phyloP scores from a whole-genome alignment of 2,329 filamentous ascomycete species.

The Alternaria gansuensis region DNA sequence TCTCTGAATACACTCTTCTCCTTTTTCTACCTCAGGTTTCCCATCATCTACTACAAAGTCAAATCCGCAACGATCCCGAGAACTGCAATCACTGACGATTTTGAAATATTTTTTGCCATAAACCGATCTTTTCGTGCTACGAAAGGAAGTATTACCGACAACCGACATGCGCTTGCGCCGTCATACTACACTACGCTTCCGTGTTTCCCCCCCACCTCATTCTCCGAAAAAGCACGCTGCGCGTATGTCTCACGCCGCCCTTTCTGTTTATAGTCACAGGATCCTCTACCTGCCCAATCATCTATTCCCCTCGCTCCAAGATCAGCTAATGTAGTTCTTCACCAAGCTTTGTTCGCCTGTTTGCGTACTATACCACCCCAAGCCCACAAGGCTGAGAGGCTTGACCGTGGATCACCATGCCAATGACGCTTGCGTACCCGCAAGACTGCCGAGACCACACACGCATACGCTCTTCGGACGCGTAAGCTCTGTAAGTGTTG shows the following conservation, averaged over 20 bases:
- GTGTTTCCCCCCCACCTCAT: constrained; percentile 33
- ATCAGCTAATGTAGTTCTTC: constrained; percentile 7
- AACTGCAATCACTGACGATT: no score
- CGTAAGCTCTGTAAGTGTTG: constrained; percentile 25
- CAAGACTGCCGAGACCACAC: constrained; percentile 12
- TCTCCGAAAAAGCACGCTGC: constrained; percentile 26
- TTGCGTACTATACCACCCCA: background rate
- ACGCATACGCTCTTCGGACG: constrained; percentile 19
- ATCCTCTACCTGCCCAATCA: background rate
- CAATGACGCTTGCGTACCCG: constrained; percentile 17
- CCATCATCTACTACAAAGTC: background rate
- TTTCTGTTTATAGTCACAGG: constrained; percentile 9
- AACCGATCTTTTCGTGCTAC: background rate
- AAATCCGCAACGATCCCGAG: background rate
- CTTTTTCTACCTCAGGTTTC: background rate
- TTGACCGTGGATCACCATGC: constrained; percentile 24
- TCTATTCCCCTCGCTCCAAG: background rate
- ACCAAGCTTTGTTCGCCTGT: constrained; percentile 4
- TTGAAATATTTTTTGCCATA: background rate
- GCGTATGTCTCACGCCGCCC: constrained; percentile 7
- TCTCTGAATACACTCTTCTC: background rate
- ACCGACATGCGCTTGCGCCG: constrained; percentile 17
- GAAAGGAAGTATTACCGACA: background rate
- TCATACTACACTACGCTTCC: constrained; percentile 13
- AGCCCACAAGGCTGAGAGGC: constrained; percentile 21